These are phyloP conservation scores for Teunomyces tritomae DNA, from an alignment of 805 yeast genomes.

Conservation along the genomic window DNA sequence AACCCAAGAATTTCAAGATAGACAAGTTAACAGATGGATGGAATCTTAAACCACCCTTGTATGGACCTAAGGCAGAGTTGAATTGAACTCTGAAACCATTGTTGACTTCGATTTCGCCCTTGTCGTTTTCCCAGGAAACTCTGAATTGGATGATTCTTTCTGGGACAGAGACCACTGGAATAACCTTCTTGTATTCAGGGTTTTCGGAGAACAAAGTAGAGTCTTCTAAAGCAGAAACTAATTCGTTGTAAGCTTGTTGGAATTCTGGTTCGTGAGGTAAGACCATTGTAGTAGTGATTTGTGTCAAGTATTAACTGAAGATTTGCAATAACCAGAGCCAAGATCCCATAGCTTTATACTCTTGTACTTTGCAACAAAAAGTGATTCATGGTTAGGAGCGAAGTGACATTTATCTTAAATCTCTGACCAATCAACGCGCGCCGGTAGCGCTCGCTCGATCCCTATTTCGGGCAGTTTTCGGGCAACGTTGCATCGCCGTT, in stretches of 20 bases:
- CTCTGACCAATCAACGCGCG: slow-evolving; percentile 4
- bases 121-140: slow-evolving; percentile 97
- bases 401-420: background rate
- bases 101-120: slow-evolving; percentile 88
- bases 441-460: background rate
- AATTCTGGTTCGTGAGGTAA: slow-evolving; percentile 96
- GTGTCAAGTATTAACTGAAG: background rate
- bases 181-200: slow-evolving; percentile 86
- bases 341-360: slow-evolving; percentile 2
- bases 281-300: slow-evolving; percentile 47
- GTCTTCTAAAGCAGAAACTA: slow-evolving; percentile 81
- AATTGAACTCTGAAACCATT: slow-evolving; percentile 98
- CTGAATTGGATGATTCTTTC: slow-evolving; percentile 96
- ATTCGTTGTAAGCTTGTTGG: slow-evolving; percentile 97
- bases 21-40: slow-evolving; percentile 96
- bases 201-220: slow-evolving; percentile 85
- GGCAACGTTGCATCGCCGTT: slow-evolving; percentile 3
- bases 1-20: slow-evolving; percentile 92
- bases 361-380: background rate
- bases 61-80: slow-evolving; percentile 97
- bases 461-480: background rate
- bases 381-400: slow-evolving; percentile 1
- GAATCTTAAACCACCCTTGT: slow-evolving; percentile 98
- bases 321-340: background rate
- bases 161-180: slow-evolving; percentile 89